Percentiles rank a stretch among this genome's conserved stretches.
phyloP scores from a whole-genome alignment of 2,329 filamentous ascomycete species.

The Penicillium griseofulvum region DNA sequence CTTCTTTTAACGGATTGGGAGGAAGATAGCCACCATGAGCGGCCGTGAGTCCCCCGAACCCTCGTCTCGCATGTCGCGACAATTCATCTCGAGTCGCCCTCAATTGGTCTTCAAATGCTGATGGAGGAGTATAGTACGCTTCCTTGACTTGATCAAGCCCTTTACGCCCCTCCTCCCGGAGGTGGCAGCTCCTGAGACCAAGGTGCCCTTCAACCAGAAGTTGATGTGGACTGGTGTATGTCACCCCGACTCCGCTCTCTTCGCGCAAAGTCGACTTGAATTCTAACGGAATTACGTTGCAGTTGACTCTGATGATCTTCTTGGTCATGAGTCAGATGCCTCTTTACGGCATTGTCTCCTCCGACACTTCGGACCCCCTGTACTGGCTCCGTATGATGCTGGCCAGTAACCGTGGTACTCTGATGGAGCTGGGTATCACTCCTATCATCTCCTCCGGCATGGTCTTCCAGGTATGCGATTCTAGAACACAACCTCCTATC shows the following conservation, averaged over 20 bases:
- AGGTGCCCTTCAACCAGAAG: slow-evolving; percentile 98
- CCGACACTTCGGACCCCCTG: slow-evolving; percentile 94
- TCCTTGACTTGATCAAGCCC: slow-evolving; percentile 99
- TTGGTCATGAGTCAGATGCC: slow-evolving; percentile 99
- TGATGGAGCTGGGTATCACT: slow-evolving; percentile 96
- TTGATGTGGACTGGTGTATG: slow-evolving; percentile 83
- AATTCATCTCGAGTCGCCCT: slow-evolving; percentile 12
- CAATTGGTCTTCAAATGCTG: slow-evolving; percentile 31
- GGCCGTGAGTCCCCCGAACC: slow-evolving; percentile 51
- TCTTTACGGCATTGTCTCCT: slow-evolving; percentile 97
- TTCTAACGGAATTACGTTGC: slow-evolving; percentile 18
- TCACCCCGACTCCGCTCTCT: slow-evolving; percentile 17
- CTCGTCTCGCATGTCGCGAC: slow-evolving; percentile 27
- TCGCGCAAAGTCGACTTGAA: slow-evolving; percentile 9
- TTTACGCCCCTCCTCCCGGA: slow-evolving; percentile 99
- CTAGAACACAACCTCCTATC: background rate
- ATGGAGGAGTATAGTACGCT: slow-evolving; percentile 68
- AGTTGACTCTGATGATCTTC: slow-evolving; percentile 93
- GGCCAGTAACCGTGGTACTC: slow-evolving; percentile 93
- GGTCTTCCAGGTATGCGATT: slow-evolving; percentile 78
- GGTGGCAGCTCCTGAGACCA: slow-evolving; percentile 97
- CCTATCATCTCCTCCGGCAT: slow-evolving; percentile 99
- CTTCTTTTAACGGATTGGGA: slow-evolving; percentile 31
- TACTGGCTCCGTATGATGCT: slow-evolving; percentile 99
- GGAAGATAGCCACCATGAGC: slow-evolving; percentile 54